These are phyloP conservation scores for Pouteria campechiana DNA, from an alignment of 179 eudicot species.

Conservation along the genomic window DNA sequence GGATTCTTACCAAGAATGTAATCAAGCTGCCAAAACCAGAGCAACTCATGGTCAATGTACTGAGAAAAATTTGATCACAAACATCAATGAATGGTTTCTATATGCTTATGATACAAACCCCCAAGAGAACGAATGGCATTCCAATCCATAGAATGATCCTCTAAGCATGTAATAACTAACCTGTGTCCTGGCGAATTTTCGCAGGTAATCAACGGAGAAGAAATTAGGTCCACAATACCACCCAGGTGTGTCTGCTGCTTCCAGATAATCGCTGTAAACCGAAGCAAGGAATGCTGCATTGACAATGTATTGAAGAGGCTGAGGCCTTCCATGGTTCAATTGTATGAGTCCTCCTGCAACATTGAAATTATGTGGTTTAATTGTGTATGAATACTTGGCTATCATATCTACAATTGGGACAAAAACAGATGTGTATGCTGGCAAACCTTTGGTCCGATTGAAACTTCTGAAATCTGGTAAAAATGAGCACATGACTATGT, in stretches of 20 bases:
- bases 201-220: slow-evolving; percentile 50
- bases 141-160: too few relatives aligned
- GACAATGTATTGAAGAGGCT: slow-evolving; percentile 89
- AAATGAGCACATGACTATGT: slow-evolving; percentile 81
- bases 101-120: too few relatives aligned
- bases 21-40: slow-evolving; percentile 39
- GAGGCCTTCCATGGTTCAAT: slow-evolving; percentile 88
- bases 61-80: too few relatives aligned
- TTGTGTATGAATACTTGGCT: too few relatives aligned
- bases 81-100: too few relatives aligned
- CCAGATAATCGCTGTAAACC: slow-evolving; percentile 75
- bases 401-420: too few relatives aligned
- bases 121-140: too few relatives aligned
- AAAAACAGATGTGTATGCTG: too few relatives aligned
- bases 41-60: neutral
- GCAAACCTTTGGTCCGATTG: slow-evolving; percentile 79
- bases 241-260: slow-evolving; percentile 90
- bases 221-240: slow-evolving; percentile 96
- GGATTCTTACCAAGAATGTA: slow-evolving; percentile 93
- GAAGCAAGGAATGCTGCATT: slow-evolving; percentile 96
- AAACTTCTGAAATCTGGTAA: slow-evolving; percentile 75
- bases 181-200: slow-evolving; percentile 81
- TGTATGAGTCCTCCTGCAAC: slow-evolving; percentile 82
- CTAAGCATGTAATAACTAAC: slow-evolving; percentile 19
- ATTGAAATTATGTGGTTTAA: too few relatives aligned